These are phyloP conservation scores for Tilletia walkeri DNA, from an alignment of 1,284 basidiomycete species.

Conservation along the genomic window DNA sequence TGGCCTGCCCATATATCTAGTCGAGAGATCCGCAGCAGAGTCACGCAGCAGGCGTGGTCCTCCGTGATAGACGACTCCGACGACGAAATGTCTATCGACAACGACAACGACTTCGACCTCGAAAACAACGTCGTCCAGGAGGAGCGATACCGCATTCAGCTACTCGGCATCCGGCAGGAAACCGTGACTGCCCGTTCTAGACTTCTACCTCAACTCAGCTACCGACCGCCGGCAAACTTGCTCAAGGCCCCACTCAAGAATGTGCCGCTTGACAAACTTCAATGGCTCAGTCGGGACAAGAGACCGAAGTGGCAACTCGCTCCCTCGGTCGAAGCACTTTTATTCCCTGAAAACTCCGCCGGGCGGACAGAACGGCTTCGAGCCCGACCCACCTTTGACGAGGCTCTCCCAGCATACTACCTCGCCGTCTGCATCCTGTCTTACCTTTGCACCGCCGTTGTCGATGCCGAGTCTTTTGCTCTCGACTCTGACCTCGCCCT, in stretches of 20 bases:
- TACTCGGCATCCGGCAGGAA: neutral
- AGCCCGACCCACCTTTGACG: neutral
- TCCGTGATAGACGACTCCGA: neutral
- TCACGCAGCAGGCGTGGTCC: neutral
- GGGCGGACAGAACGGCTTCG: neutral
- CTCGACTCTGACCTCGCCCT: neutral
- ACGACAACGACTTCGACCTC: slow-evolving; percentile 11
- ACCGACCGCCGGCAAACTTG: neutral
- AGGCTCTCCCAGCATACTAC: slow-evolving; percentile 3
- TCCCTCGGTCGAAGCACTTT: neutral
- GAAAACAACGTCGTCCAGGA: slow-evolving; percentile 3
- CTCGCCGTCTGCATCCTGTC: neutral
- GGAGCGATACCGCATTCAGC: slow-evolving; percentile 4
- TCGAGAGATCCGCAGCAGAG: neutral
- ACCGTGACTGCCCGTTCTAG: neutral
- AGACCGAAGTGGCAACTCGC: neutral
- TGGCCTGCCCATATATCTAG: slow-evolving; percentile 8
- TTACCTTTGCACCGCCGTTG: neutral
- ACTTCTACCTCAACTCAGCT: neutral
- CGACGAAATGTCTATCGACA: neutral
- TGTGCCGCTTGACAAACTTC: neutral
- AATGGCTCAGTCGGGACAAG: neutral
- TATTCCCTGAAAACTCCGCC: neutral
- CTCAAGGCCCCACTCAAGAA: neutral
- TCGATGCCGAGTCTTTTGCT: neutral